A percentile compares a stretch with the other conserved stretches of the same genome.
Conservation (phyloP, 2,329 filamentous ascomycete species). For the Rutstroemia sp. region DNA sequence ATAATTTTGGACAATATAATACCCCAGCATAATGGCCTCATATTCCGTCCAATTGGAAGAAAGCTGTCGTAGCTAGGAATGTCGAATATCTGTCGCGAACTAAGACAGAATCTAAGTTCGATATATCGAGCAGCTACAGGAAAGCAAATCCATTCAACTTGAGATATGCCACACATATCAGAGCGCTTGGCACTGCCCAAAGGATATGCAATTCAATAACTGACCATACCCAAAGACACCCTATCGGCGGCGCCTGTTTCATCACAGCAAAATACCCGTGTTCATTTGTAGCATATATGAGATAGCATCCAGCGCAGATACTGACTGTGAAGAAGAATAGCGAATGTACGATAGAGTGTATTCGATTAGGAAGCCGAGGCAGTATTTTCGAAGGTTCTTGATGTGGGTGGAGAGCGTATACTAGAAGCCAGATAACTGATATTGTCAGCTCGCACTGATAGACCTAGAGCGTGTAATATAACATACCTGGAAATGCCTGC, state of each 20-base stretch:
- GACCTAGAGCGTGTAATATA: background rate
- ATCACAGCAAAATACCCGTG: constrained; percentile 80
- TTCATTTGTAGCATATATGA: constrained; percentile 74
- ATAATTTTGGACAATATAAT: too few species aligned
- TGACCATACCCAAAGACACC: constrained; percentile 88
- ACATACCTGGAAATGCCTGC: constrained; percentile 46
- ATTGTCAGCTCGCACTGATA: background rate
- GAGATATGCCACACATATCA: constrained; percentile 22
- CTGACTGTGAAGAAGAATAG: constrained; percentile 56
- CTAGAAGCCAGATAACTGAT: constrained; percentile 32
- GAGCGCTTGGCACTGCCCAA: constrained; percentile 52
- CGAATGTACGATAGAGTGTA: constrained; percentile 45
- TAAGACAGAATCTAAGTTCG: background rate
- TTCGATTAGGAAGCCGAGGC: constrained; percentile 40
- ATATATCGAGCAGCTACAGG: constrained; percentile 12
- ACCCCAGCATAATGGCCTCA: too few species aligned
- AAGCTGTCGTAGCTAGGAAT: too few species aligned
- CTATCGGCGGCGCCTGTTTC: constrained; percentile 84
- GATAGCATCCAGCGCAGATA: constrained; percentile 61
- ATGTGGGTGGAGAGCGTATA: constrained; percentile 30
- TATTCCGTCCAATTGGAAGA: too few species aligned
- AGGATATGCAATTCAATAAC: constrained; percentile 76
- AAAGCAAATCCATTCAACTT: constrained; percentile 23
- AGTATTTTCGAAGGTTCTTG: constrained; percentile 40
- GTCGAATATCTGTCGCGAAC: too few species aligned